A percentile compares a stretch with the other conserved stretches of the same genome.
These are phyloP conservation scores for Phytophthora sp. DNA, from an alignment of 352 stramenopile genomes.

Conservation along the genomic window DNA sequence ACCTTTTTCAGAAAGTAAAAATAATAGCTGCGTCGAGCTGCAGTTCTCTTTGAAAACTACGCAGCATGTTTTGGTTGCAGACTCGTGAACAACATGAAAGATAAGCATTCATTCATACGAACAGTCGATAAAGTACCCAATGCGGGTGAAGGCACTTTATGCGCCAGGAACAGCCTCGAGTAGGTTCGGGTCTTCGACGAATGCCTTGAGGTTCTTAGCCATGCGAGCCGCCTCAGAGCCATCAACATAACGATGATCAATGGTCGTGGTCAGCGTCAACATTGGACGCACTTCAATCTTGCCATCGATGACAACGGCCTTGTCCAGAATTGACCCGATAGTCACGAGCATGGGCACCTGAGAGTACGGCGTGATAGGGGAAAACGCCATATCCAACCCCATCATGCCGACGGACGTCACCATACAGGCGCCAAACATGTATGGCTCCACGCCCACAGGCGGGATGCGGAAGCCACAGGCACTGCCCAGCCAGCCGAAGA, in stretches of 20 bases:
- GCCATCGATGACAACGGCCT: conserved; percentile 62
- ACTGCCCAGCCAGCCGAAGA: conserved; percentile 70
- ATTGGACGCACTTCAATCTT: conserved; percentile 66
- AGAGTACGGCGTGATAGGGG: conserved; percentile 65
- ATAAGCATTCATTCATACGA: conserved; percentile 23
- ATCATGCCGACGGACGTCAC: conserved; percentile 80
- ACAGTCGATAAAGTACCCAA: conserved; percentile 21
- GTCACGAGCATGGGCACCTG: conserved; percentile 74
- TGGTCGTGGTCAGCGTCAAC: conserved; percentile 71
- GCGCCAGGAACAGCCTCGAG: conserved; percentile 48
- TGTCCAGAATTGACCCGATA: conserved; percentile 71
- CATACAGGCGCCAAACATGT: conserved; percentile 78
- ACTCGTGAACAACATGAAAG: too few relatives aligned
- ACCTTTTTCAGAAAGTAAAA: too few relatives aligned
- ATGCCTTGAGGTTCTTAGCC: conserved; percentile 55
- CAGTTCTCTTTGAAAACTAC: too few relatives aligned
- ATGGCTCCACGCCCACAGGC: conserved; percentile 61
- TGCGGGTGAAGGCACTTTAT: conserved; percentile 21
- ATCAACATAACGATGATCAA: conserved; percentile 76
- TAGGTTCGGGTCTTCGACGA: conserved; percentile 57
- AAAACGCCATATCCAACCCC: conserved; percentile 71
- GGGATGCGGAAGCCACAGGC: conserved; percentile 60
- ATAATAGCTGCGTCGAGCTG: neutral
- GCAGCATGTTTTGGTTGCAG: too few relatives aligned
- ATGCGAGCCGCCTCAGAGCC: conserved; percentile 67